Base-by-base conservation (phyloP, 1,284 basidiomycete species). In the Inonotus hispidus region DNA sequence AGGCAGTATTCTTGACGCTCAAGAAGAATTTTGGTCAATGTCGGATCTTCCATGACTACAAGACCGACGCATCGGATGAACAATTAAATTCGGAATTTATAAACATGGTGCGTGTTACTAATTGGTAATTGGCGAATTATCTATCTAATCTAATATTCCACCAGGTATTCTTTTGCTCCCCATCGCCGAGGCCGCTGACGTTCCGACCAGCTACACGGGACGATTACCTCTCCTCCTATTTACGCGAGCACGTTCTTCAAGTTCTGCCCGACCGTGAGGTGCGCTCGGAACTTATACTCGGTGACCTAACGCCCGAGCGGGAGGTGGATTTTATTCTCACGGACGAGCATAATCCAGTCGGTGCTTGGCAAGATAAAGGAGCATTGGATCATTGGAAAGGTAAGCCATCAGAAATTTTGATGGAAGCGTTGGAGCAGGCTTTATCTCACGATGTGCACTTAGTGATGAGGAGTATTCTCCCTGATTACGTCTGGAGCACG, bases 91-190 rank as follows among this genome's bases (percentile, higher is more conserved):
- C 78, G 1, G 83, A 85, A 45, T 85, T 90, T 68, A 75, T 87
- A 53, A 95, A 95, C 71, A 81, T 93, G 74, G 92, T 92, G 65
- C 59, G 80, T 73, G 4, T 23, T 29, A 27, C 25, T 45, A 16
- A 11, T 43, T 47, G 41, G n/a, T 43, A 4, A 32, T 43, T 43
- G 13, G 16, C 41, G 8, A 7, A 7, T n/a, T n/a, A n/a, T n/a
- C n/a, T n/a, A n/a, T n/a, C n/a, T n/a, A n/a, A n/a, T n/a, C n/a
- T n/a, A 21, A 43, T 21, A 49, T 43, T 10, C 16, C 32, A n/a
- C 16, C 66, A 92, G 91, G 87, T 92, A 8, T 82, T 92, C 68
- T 88, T 93, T 74, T 94, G 91, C 71, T 85, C 85, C 0, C 73
- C 77, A n/a, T 81, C 87, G 14, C 65, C 77, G 8, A 71, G 73